Evolutionary conservation across 169 alveolate genomes (phyloP).

Genomic region (Plasmodium gallinaceum): DNA sequence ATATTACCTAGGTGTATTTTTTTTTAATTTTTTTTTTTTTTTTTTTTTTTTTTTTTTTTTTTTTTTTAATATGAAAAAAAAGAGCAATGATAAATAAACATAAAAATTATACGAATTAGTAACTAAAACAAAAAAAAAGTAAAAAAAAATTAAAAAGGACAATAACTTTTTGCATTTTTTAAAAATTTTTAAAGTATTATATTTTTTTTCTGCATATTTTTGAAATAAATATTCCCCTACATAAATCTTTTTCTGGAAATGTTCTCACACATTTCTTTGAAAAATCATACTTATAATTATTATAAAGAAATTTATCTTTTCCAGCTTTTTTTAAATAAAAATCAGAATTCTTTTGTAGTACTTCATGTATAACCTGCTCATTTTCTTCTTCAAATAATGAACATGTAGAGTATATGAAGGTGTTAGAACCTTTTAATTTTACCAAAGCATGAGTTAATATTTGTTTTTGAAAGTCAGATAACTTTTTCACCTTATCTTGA

Average conservation of each 20-base stretch:
- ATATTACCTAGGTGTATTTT: too few species aligned
- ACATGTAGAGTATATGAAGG: conserved; percentile 72
- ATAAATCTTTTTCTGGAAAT: conserved; percentile 29
- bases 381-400: conserved; percentile 78
- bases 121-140: too few species aligned
- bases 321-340: conserved; percentile 69
- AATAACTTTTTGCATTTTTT: too few species aligned
- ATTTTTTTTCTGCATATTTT: conserved; percentile 11
- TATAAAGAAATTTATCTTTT: conserved; percentile 61
- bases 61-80: neutral
- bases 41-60: neutral
- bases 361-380: conserved; percentile 61
- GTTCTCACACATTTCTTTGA: conserved; percentile 62
- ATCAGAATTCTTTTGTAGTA: conserved; percentile 4
- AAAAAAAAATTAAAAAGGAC: too few species aligned
- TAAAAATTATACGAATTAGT: too few species aligned
- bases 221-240: conserved; percentile 68
- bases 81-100: too few species aligned
- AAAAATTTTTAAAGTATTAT: neutral
- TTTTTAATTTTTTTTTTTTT: too few species aligned
- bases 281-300: conserved; percentile 1
- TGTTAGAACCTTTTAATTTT: conserved; percentile 18
- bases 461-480: conserved; percentile 60
- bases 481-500: conserved; percentile 24
- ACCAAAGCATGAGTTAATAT: conserved; percentile 56